Evolutionary conservation across 805 yeast species (phyloP).

Genomic region (Hanseniaspora hatyaiensis): DNA sequence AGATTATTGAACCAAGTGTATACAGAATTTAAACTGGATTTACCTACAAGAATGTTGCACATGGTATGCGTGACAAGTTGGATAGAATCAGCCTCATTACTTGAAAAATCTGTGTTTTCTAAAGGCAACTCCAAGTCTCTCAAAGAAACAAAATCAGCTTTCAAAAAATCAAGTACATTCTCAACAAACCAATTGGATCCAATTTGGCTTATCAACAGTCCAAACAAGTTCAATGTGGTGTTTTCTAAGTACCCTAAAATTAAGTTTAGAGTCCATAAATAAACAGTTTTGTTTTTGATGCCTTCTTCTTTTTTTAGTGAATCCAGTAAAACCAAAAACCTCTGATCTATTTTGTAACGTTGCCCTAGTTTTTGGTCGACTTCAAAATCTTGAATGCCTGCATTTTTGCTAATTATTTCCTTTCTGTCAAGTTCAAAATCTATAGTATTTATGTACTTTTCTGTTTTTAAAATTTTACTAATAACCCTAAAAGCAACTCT

Average conservation of each 20-base stretch:
- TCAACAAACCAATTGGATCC: constrained; percentile 10
- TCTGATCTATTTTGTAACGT: neutral
- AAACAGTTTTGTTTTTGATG: neutral
- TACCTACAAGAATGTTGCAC: neutral
- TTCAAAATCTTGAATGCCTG: neutral
- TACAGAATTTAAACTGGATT: constrained; percentile 16
- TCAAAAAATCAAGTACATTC: neutral
- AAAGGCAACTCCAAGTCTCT: too few species aligned
- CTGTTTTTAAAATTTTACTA: constrained; percentile 1
- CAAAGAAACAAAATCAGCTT: neutral
- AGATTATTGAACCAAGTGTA: constrained; percentile 56
- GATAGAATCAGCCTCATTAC: too few species aligned
- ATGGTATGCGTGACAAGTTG: too few species aligned
- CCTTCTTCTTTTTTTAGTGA: neutral
- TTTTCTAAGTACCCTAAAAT: constrained; percentile 3
- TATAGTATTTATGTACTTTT: neutral
- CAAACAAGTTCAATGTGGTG: constrained; percentile 1
- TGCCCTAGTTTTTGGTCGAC: neutral
- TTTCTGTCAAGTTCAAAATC: constrained; percentile 14
- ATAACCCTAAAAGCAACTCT: neutral
- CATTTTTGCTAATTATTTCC: neutral
- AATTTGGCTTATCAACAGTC: neutral
- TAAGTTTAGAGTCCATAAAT: constrained; percentile 5
- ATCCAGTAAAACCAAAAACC: neutral
- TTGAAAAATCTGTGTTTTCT: neutral